Percentiles rank a stretch among this genome's conserved stretches.
Evolutionary conservation across 805 yeast genomes (phyloP).

Genomic region (Candida sithepensis): DNA sequence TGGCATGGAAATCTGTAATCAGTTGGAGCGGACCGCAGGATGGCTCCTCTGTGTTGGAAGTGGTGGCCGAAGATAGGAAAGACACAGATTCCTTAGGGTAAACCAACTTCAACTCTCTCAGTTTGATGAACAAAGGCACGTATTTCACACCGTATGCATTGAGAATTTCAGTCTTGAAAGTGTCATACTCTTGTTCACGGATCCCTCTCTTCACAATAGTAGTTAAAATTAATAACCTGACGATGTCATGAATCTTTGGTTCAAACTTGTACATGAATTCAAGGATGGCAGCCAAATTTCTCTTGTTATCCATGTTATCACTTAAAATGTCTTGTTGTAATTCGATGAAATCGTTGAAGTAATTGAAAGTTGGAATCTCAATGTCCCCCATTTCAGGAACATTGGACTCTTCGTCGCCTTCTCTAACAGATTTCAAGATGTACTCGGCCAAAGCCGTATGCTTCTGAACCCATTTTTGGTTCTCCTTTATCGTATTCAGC

Average conservation of each 20-base stretch:
- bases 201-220: conserved; percentile 68
- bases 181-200: conserved; percentile 56
- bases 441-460: conserved; percentile 75
- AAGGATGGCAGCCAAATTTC: conserved; percentile 36
- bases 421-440: conserved; percentile 38
- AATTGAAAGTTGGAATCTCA: conserved; percentile 18
- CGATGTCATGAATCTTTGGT: conserved; percentile 37
- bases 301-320: conserved; percentile 42
- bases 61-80: conserved; percentile 16
- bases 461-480: conserved; percentile 64
- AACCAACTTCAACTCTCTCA: conserved; percentile 47
- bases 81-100: conserved; percentile 30
- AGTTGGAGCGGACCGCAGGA: conserved; percentile 19
- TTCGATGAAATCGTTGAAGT: conserved; percentile 47
- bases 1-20: conserved; percentile 32
- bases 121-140: conserved; percentile 42
- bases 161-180: conserved; percentile 50
- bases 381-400: conserved; percentile 18
- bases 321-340: conserved; percentile 70
- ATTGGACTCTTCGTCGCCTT: conserved; percentile 9
- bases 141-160: conserved; percentile 63
- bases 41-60: conserved; percentile 9
- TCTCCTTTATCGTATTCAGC: conserved; percentile 59
- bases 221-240: conserved; percentile 55
- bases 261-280: conserved; percentile 48